A percentile compares a stretch with the other conserved stretches of the same genome.
Conservation (phyloP, 352 stramenopile species). For the Elongisporangium undulatum region DNA sequence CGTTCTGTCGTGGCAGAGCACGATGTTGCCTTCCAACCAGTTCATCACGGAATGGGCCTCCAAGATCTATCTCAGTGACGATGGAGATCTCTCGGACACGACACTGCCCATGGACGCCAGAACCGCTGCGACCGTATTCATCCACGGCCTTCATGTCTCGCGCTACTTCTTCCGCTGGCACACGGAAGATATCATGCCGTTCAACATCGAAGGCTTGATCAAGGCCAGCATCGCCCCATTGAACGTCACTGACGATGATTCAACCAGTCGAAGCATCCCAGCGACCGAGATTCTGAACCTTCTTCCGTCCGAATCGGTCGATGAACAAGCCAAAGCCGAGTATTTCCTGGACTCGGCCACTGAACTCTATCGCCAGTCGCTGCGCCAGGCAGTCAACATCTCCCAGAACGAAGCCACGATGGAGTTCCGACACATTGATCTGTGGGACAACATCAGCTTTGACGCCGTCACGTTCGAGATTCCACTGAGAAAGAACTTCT, state of each 20-base stretch:
- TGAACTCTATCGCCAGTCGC: background rate
- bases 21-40: background rate
- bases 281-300: background rate
- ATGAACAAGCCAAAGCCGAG: background rate
- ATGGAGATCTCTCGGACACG: background rate
- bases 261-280: background rate
- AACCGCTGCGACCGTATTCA: background rate
- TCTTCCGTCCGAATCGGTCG: background rate
- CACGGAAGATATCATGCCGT: background rate
- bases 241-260: background rate
- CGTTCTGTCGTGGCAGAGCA: background rate
- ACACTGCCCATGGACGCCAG: background rate
- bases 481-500: background rate
- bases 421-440: background rate
- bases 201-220: background rate
- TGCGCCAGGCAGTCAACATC: background rate
- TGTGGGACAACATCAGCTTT: background rate
- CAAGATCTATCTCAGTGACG: background rate
- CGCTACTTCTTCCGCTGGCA: background rate
- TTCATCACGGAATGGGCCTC: background rate
- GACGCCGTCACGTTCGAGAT: background rate
- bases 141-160: background rate
- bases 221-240: background rate
- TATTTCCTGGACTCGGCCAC: background rate
- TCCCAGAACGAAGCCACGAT: background rate